A percentile compares a stretch with the other conserved stretches of the same genome.
Evolutionary conservation across 345 rosid genomes (phyloP).

Genomic region (Crucihimalaya himalaica): DNA sequence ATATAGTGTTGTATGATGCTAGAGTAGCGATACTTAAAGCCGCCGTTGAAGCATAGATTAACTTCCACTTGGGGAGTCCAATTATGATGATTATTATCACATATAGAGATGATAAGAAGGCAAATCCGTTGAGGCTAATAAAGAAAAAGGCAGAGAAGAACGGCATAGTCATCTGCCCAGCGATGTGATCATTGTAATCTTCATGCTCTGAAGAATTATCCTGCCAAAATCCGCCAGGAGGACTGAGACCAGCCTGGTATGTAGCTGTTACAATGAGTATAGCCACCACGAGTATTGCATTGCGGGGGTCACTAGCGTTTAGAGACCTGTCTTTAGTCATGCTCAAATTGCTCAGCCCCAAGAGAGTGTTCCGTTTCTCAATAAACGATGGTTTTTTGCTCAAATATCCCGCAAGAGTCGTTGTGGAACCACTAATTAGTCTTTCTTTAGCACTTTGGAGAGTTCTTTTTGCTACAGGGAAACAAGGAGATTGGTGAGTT

Average conservation of each 20-base stretch:
- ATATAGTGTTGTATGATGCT: background rate
- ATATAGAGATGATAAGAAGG: conserved; percentile 28
- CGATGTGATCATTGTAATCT: background rate
- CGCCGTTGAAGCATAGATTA: background rate
- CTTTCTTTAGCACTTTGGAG: conserved; percentile 23
- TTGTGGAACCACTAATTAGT: background rate
- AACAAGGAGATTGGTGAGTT: background rate
- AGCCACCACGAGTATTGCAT: conserved; percentile 38
- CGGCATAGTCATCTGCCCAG: conserved; percentile 29
- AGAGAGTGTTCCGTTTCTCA: conserved; percentile 17
- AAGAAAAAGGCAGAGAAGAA: background rate
- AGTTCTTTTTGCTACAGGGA: background rate
- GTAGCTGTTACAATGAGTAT: conserved; percentile 45
- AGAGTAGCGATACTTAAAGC: conserved; percentile 4
- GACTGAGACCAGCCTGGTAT: conserved; percentile 43
- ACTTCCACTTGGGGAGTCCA: conserved; percentile 28
- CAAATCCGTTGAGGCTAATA: conserved; percentile 17
- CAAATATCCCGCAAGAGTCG: conserved; percentile 23
- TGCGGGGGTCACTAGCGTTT: background rate
- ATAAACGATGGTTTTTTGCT: background rate
- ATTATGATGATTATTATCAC: conserved; percentile 26
- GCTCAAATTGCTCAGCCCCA: background rate
- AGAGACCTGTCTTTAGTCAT: background rate
- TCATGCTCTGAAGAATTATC: background rate
- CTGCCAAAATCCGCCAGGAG: conserved; percentile 41